Evolutionary conservation across 306 rosid genomes (phyloP), one percentile per base, ranked within the genome.

Genomic region (Castanospermum australe): DNA sequence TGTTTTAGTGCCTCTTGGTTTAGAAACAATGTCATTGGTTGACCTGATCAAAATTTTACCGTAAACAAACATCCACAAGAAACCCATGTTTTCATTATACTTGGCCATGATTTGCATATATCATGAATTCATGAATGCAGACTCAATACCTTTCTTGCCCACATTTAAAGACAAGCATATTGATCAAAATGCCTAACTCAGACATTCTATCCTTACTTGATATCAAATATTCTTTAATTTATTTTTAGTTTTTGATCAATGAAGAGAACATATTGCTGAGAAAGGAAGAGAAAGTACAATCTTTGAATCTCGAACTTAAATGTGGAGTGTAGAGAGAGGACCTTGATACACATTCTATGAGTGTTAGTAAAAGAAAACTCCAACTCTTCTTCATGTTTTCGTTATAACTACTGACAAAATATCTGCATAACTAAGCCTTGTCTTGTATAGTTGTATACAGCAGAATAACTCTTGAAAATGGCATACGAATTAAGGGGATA

Each of bases 261-360:
- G 47, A 17, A 47, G 20, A 47, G n/a, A 15, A 30, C 21, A 18
- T 5, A 65, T 65, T 14, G 6, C 3, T 20, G 5, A 65, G 32
- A 39, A 65, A 65, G 71, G 12, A 36, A 11, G 44, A 62, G 71
- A 21, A 15, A 18, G 32, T 39, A 20, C 25, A 65, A 18, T 38
- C 45, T 14, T 3, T 63, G 63, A 79, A 69, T 79, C 51, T 59
- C 69, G 41, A n/a, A 51, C 79, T 51, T 28, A 11, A 55, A 51
- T 38, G 69, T 15, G 32, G 17, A 32, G 52, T 69, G 36, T 15
- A 25, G 35, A 59, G 63, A 44, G 71, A 22, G 28, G 35, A 36
- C 65, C 47, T 2, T 12, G 47, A 14, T 13, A 11, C 73, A 38
- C 67, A n/a, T 24, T 20, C 10, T 33, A 32, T 11, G 24, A 17